Base-by-base conservation (phyloP, 2,329 filamentous ascomycete genomes). In the Cladobotryum mycophilum region DNA sequence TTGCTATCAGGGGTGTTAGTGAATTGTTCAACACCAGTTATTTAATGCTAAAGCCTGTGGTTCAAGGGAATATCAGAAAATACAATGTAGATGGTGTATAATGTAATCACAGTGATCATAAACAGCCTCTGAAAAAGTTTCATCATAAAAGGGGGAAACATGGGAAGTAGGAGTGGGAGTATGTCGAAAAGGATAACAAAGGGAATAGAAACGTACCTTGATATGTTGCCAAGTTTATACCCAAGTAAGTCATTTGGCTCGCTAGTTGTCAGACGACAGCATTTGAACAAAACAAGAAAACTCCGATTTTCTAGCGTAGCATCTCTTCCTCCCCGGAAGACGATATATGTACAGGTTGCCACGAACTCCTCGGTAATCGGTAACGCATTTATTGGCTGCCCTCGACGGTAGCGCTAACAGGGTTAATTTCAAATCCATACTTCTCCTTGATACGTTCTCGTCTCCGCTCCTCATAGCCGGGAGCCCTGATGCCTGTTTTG, bases 391-490 rank as follows among this genome's bases (percentile, higher is more conserved):
- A 70, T 63, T 65, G 63, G 63, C 69, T 70, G 52, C 68, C 69
- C 49, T 80, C 72, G 57, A 70, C 67, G 44, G 70, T 72, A 41
- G 78, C 75, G 52, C 70, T 78, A 58, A 85, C 80, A 49, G 83
- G 79, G 63, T 85, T 81, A 64, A 96, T 84, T 58, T 95, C 89
- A 63, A 95, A 81, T 53, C 90, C 89, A 64, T 96, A 96, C 69
- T 84, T 88, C 71, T 89, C 85, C 79, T 88, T 85, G 68, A 96
- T 79, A 61, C 88, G 80, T 73, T 90, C 77, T 58, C 82, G 81
- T 68, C 91, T 84, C 69, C 91, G 79, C 76, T 95, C 88, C 60
- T 88, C 86, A 66, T 93, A 96, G 47, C 89, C 89, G 14, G 87
- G 84, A 38, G 81, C 86, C 60, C 85, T 79, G 61, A 96, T 89